These are phyloP conservation scores for Phytopythium montanum DNA, from an alignment of 352 stramenopile genomes.

Conservation along the genomic window DNA sequence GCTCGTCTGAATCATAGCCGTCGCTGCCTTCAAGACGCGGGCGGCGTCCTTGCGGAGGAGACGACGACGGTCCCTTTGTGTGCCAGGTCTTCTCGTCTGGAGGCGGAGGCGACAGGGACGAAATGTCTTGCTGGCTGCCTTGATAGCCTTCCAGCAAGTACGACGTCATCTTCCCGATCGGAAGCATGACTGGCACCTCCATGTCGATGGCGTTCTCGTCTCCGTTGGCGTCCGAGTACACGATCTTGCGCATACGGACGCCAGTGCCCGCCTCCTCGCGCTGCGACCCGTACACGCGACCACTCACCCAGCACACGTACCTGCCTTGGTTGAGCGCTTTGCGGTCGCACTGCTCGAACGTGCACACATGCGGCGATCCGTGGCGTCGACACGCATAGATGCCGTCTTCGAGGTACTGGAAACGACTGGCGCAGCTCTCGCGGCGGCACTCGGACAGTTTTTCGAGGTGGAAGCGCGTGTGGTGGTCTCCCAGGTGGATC, in stretches of 20 bases:
- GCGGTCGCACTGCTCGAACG: constrained; percentile 65
- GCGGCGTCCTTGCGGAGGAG: constrained; percentile 12
- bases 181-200: constrained; percentile 68
- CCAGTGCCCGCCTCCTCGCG: constrained; percentile 56
- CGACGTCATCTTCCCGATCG: constrained; percentile 51
- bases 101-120: constrained; percentile 58
- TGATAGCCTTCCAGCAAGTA: constrained; percentile 45
- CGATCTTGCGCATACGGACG: constrained; percentile 48
- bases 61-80: neutral
- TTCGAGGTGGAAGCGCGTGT: constrained; percentile 48
- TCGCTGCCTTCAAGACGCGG: constrained; percentile 14
- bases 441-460: constrained; percentile 39
- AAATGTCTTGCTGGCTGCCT: constrained; percentile 28
- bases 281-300: constrained; percentile 56
- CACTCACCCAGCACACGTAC: constrained; percentile 74
- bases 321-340: constrained; percentile 44
- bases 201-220: constrained; percentile 59
- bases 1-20: constrained; percentile 18
- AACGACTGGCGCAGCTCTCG: constrained; percentile 28
- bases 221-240: constrained; percentile 53
- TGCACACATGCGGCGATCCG: constrained; percentile 70
- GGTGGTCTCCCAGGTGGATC: constrained; percentile 59
- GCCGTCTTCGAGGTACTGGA: constrained; percentile 71
- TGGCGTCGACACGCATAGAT: constrained; percentile 68
- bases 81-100: constrained; percentile 49